Base-by-base conservation (phyloP, 306 rosid genomes). In the Vicia faba region DNA sequence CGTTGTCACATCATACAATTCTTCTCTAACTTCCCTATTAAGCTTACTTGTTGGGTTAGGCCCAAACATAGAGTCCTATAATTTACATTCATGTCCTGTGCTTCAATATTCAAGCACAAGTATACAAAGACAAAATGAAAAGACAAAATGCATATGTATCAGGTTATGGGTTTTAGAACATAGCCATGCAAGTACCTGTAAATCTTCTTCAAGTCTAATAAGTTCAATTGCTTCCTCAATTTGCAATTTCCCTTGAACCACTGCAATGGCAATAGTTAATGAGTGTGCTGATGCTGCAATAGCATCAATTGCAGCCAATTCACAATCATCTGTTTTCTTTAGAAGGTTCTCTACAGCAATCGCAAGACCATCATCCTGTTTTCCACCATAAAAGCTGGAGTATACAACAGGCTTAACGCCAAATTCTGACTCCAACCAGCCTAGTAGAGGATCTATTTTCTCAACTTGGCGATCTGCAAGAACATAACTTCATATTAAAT, bases 151-250 rank as follows among this genome's bases (percentile, higher is more conserved):
- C n/a, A 55, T 28, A 39, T 56, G 29, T 16, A 54, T 23, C 31
- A 14, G 19, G 45, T 28, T 54, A 49, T 8, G 16, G 29, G 46
- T 46, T 41, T 59, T 14, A 15, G 7, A 54, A 28, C 8, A 36
- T 43, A 62, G 4, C 26, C 58, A 61, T 58, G 64, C 51, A 44
- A 39, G 68, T 67, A 93, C 98, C 96, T 89, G 98, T 28, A 82
- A 76, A 86, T 93, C 95, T 84, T 93, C 99, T 82, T 93, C 99
- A 28, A 90, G 86, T 81, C 99, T 86, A 75, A 78, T 82, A 60
- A 93, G 79, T 62, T 89, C 89, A 26, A 89, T 84, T 49, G 97
- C 96, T 70, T 91, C 93, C 79, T 85, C 92, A 61, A 85, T 84
- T 79, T 79, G 88, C 84, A 91, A 79, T 69, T 61, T 84, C 63